Percentiles rank a stretch among this genome's conserved stretches.
Evolutionary conservation across 768 basidiomycete genomes (phyloP).

Genomic region (Gymnopilus junonius): DNA sequence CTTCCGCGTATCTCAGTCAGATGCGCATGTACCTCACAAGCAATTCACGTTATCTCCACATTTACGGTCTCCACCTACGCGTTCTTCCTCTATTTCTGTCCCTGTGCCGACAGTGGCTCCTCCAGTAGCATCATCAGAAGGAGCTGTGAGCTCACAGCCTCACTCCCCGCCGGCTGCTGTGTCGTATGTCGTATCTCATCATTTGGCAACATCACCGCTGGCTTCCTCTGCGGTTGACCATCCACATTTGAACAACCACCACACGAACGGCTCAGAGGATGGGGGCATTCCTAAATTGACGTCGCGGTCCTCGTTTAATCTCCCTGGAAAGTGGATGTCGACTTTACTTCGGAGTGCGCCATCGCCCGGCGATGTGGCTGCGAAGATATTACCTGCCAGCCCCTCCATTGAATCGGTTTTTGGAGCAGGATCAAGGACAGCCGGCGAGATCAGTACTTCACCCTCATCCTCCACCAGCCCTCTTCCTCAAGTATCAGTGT

Average conservation of each 20-base stretch:
- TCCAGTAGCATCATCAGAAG: conserved; percentile 35
- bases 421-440: not conserved
- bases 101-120: conserved; percentile 42
- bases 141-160: conserved; percentile 1
- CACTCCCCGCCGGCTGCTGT: conserved; percentile 18
- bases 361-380: not conserved
- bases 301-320: conserved; percentile 4
- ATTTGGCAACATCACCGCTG: conserved; percentile 9
- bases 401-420: conserved; percentile 21
- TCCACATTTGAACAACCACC: not conserved
- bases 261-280: not conserved
- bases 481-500: not conserved
- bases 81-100: conserved; percentile 27
- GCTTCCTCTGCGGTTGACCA: not conserved
- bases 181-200: conserved; percentile 36
- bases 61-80: conserved; percentile 35
- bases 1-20: conserved; percentile 24
- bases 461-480: not conserved
- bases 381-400: not conserved
- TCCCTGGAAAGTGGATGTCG: conserved; percentile 24
- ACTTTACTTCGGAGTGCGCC: conserved; percentile 16
- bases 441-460: not conserved
- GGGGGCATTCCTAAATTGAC: not conserved
- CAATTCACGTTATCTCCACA: conserved; percentile 13
- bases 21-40: not conserved